Conservation (phyloP, 495 filamentous ascomycete species). For the Immersiella caudata region DNA sequence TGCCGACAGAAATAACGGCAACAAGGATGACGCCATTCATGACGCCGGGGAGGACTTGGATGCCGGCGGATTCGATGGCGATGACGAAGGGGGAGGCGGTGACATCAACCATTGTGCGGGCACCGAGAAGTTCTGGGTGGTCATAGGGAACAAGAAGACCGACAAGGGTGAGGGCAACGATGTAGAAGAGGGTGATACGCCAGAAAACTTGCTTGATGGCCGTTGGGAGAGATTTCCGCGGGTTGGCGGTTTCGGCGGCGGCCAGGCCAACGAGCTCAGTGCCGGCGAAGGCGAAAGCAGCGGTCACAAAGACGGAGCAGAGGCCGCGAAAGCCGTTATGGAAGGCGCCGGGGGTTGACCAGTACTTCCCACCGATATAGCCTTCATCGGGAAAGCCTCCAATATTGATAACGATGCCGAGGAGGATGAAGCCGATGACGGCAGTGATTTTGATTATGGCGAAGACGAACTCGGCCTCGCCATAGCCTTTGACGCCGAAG, state of each 20-base stretch:
- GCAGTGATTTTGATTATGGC: conserved; percentile 84
- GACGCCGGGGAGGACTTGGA: conserved; percentile 72
- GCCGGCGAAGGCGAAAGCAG: conserved; percentile 89
- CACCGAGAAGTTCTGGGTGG: conserved; percentile 61
- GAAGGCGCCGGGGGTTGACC: conserved; percentile 86
- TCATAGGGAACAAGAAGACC: conserved; percentile 75
- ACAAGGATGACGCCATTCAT: conserved; percentile 93
- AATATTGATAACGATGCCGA: conserved; percentile 77
- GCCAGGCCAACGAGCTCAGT: conserved; percentile 94
- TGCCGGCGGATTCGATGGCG: conserved; percentile 78
- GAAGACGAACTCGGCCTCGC: conserved; percentile 90
- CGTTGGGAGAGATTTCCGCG: conserved; percentile 80
- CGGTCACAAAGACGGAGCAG: conserved; percentile 90
- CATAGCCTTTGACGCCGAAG: conserved; percentile 84
- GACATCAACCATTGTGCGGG: conserved; percentile 60
- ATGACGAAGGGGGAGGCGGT: conserved; percentile 88
- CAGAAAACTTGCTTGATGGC: conserved; percentile 95
- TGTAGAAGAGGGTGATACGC: conserved; percentile 88
- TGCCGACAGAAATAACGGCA: conserved; percentile 84
- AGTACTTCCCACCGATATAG: conserved; percentile 85
- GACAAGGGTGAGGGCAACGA: conserved; percentile 72
- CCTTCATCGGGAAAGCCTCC: conserved; percentile 74
- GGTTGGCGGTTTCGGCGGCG: conserved; percentile 84
- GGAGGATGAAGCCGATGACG: conserved; percentile 83
- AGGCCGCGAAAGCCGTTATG: conserved; percentile 92